Evolutionary conservation across 2,329 filamentous ascomycete species (phyloP).

Genomic region (Phoma sp.): DNA sequence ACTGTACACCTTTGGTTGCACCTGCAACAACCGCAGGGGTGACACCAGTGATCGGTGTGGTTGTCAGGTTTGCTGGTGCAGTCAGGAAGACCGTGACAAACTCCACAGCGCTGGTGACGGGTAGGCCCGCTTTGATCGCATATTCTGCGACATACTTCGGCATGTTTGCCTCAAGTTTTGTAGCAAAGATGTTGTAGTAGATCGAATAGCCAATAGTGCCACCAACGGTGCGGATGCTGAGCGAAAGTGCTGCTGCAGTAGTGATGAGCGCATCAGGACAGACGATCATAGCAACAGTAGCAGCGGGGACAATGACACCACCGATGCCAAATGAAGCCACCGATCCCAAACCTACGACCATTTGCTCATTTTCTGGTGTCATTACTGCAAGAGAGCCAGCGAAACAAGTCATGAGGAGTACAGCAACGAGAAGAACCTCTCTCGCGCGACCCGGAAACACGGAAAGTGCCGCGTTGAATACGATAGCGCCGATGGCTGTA

Average conservation of each 20-base stretch:
- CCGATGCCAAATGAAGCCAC: constrained; percentile 50
- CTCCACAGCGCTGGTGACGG: constrained; percentile 41
- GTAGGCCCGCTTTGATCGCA: constrained; percentile 50
- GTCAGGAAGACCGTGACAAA: constrained; percentile 47
- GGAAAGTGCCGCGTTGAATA: constrained; percentile 40
- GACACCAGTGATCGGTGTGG: constrained; percentile 30
- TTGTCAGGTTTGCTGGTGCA: constrained; percentile 25
- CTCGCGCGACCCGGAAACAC: constrained; percentile 32
- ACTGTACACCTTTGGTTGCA: constrained; percentile 36
- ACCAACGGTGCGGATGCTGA: constrained; percentile 55
- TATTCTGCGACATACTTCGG: constrained; percentile 36
- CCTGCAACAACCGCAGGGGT: constrained; percentile 37
- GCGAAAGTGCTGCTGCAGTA: constrained; percentile 52
- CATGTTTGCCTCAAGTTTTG: constrained; percentile 34
- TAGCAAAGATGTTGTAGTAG: constrained; percentile 48
- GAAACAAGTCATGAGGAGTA: constrained; percentile 43
- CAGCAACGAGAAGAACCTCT: constrained; percentile 40
- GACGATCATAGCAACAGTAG: constrained; percentile 45
- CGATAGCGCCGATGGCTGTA: constrained; percentile 39
- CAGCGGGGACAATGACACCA: constrained; percentile 45
- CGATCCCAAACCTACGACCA: constrained; percentile 39
- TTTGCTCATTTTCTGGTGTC: constrained; percentile 42
- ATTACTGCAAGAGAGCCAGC: constrained; percentile 40
- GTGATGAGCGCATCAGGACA: constrained; percentile 45
- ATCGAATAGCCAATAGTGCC: constrained; percentile 48